These are phyloP conservation scores for Quillaja saponaria DNA, from an alignment of 306 rosid genomes.

Conservation along the genomic window DNA sequence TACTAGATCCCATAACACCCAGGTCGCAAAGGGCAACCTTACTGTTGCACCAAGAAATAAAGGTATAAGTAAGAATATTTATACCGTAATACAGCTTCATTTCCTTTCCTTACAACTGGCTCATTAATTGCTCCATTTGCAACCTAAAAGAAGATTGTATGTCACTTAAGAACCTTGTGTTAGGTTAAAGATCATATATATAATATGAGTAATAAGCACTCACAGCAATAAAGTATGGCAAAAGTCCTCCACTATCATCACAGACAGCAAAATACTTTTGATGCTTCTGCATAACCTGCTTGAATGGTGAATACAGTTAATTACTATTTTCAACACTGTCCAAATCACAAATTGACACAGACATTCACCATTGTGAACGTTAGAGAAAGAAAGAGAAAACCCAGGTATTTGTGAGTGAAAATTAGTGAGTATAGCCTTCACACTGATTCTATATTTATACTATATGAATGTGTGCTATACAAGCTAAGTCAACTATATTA, in stretches of 20 bases:
- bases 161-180: slow-evolving; percentile 8
- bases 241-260: slow-evolving; percentile 56
- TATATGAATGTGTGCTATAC: no score
- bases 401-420: no score
- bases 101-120: slow-evolving; percentile 74
- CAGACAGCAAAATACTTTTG: slow-evolving; percentile 83
- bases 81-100: slow-evolving; percentile 94
- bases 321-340: slow-evolving; percentile 18
- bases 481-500: no score
- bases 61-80: no score
- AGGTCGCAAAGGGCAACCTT: no score
- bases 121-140: slow-evolving; percentile 87
- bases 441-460: no score
- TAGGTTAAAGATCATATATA: slow-evolving; percentile 14
- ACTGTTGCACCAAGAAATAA: no score
- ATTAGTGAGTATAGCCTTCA: no score
- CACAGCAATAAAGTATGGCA: slow-evolving; percentile 92
- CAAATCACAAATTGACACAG: no score
- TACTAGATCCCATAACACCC: no score
- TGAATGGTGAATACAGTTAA: slow-evolving; percentile 23
- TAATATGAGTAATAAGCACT: slow-evolving; percentile 38
- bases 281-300: slow-evolving; percentile 98
- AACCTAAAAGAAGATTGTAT: slow-evolving; percentile 50
- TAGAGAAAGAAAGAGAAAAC: no score
- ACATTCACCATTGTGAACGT: no score